Evolutionary conservation across 768 basidiomycete species (phyloP).

Genomic region (Tulasnella calospora): DNA sequence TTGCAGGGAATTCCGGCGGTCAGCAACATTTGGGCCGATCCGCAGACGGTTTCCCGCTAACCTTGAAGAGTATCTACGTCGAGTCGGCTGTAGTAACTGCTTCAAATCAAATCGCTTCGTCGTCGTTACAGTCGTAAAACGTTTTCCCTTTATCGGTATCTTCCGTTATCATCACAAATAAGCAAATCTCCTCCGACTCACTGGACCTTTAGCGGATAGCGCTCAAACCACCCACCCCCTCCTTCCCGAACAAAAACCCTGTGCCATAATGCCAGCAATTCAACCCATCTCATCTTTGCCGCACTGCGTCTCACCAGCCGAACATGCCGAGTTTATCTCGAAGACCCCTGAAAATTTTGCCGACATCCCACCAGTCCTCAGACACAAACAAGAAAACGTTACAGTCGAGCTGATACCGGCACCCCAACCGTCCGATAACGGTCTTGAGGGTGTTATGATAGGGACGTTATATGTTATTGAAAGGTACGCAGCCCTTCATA

Average conservation of each 20-base stretch:
- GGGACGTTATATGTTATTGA: constrained; percentile 74
- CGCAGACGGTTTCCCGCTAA: background rate
- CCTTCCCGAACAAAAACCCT: background rate
- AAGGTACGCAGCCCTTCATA: constrained; percentile 48
- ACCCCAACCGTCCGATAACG: constrained; percentile 52
- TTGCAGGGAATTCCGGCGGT: background rate
- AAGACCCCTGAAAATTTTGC: constrained; percentile 80
- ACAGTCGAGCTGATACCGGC: constrained; percentile 65
- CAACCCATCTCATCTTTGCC: constrained; percentile 44
- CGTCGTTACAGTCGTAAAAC: background rate
- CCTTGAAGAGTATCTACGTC: background rate
- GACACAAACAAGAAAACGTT: constrained; percentile 68
- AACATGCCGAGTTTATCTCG: constrained; percentile 60
- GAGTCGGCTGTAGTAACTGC: background rate
- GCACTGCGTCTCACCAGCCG: constrained; percentile 52
- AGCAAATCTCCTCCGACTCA: background rate
- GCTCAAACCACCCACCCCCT: background rate
- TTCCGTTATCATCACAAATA: background rate
- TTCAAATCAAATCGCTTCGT: background rate
- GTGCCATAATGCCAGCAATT: constrained; percentile 28
- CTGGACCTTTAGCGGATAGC: background rate
- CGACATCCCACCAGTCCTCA: constrained; percentile 78
- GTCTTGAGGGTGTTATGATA: constrained; percentile 45
- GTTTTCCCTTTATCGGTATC: background rate
- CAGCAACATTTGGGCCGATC: background rate